Percentiles rank a stretch among this genome's conserved stretches.
phyloP scores from a whole-genome alignment of 2,329 filamentous ascomycete genomes.

The Sporothrix luriei region DNA sequence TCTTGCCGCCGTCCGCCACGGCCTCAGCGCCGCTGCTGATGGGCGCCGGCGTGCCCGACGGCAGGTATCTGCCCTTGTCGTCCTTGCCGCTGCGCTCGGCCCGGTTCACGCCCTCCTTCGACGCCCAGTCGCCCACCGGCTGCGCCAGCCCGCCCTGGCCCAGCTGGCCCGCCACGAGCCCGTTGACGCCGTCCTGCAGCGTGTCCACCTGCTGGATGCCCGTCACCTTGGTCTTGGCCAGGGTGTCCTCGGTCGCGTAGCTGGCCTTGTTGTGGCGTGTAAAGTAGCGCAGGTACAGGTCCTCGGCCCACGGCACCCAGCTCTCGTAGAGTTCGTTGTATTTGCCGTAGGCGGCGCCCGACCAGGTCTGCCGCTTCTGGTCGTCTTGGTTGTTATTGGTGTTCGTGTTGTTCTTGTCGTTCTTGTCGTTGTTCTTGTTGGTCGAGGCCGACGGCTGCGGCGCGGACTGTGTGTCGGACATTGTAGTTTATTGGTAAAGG shows the following conservation, averaged over 20 bases:
- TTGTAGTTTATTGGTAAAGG: neutral
- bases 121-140: slow-evolving; percentile 63
- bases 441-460: neutral
- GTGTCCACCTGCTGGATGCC: slow-evolving; percentile 67
- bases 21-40: neutral
- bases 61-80: slow-evolving; percentile 50
- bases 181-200: slow-evolving; percentile 68
- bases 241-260: slow-evolving; percentile 68
- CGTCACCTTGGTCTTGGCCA: slow-evolving; percentile 71
- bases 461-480: slow-evolving; percentile 7
- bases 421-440: slow-evolving; percentile 4
- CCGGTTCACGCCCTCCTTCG: slow-evolving; percentile 67
- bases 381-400: slow-evolving; percentile 3
- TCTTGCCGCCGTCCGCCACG: slow-evolving; percentile 5
- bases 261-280: slow-evolving; percentile 76
- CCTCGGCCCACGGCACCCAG: slow-evolving; percentile 78
- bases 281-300: slow-evolving; percentile 71
- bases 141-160: slow-evolving; percentile 69
- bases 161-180: slow-evolving; percentile 63
- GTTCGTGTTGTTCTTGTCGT: too few relatives aligned
- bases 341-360: slow-evolving; percentile 61
- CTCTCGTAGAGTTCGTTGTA: slow-evolving; percentile 73
- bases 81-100: slow-evolving; percentile 66
- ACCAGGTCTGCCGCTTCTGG: slow-evolving; percentile 25
- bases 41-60: slow-evolving; percentile 1